phyloP scores from a whole-genome alignment of 306 rosid species.

The Castanea mollissima region DNA sequence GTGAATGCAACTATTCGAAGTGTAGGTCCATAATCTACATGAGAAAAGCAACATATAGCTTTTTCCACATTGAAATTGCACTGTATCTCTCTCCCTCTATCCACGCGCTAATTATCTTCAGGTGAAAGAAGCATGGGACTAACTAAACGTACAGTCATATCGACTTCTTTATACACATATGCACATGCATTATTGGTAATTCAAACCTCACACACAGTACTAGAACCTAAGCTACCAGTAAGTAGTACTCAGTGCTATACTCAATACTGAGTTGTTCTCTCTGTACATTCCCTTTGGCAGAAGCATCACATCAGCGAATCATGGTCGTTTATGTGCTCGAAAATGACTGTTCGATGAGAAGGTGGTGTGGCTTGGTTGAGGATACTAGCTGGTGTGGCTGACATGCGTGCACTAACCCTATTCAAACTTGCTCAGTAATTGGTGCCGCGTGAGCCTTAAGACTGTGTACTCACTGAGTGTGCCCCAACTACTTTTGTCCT shows the following conservation, averaged over 20 bases:
- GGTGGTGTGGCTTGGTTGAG: not conserved
- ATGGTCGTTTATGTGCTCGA: conserved; percentile 20
- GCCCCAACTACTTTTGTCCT: not conserved
- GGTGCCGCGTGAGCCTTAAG: not conserved
- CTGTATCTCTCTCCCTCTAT: not conserved
- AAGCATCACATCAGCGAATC: conserved; percentile 37
- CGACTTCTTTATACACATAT: not conserved
- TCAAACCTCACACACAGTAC: not conserved
- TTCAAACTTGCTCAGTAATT: not conserved
- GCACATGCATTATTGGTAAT: not conserved
- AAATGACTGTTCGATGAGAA: conserved; percentile 32
- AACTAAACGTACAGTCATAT: not conserved
- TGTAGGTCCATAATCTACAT: not conserved
- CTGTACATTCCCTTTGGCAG: conserved; percentile 33
- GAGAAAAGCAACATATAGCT: conserved; percentile 1
- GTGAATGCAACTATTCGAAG: conserved; percentile 1
- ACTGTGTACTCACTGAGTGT: not conserved
- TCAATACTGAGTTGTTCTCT: not conserved
- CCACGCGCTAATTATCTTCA: not conserved
- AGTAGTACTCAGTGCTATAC: not conserved
- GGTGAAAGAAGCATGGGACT: not conserved
- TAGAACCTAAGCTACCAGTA: not conserved
- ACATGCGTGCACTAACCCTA: conserved; percentile 17
- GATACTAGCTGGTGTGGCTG: not conserved
- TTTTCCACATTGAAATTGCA: not conserved